These are phyloP conservation scores for Sugiyamaella smithiae DNA, from an alignment of 805 yeast species.

Conservation along the genomic window DNA sequence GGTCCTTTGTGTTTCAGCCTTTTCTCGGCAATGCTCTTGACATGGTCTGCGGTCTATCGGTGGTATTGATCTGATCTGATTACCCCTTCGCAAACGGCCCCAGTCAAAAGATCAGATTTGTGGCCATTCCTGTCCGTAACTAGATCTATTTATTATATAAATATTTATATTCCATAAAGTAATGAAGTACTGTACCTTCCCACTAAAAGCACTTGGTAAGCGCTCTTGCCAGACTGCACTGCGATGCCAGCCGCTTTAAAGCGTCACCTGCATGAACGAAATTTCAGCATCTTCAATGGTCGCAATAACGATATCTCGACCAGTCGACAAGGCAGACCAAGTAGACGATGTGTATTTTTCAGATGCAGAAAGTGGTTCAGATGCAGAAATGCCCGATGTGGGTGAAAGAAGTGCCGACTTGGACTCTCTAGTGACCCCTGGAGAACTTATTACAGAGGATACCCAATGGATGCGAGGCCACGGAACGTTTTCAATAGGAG, in stretches of 20 bases:
- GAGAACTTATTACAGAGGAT: constrained; percentile 93
- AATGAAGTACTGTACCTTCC: no score
- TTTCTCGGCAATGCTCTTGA: constrained; percentile 22
- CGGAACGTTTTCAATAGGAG: constrained; percentile 81
- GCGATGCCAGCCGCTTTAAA: no score
- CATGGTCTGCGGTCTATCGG: constrained; percentile 23
- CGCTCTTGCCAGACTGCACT: no score
- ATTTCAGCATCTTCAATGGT: constrained; percentile 3
- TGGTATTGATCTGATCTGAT: constrained; percentile 6
- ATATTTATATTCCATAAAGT: no score
- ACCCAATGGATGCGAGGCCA: constrained; percentile 99
- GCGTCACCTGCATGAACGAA: background rate
- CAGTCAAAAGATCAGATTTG: no score
- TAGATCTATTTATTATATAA: no score
- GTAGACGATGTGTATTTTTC: constrained; percentile 30
- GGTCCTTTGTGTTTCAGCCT: constrained; percentile 27
- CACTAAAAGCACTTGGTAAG: no score
- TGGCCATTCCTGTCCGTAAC: no score
- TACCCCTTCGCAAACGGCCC: no score
- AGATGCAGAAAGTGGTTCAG: constrained; percentile 27
- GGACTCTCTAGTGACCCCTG: constrained; percentile 74
- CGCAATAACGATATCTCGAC: constrained; percentile 10
- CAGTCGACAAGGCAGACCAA: constrained; percentile 11
- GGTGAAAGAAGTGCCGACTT: constrained; percentile 10
- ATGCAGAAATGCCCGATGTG: constrained; percentile 14